Conservation (phyloP, 768 basidiomycete genomes). For the Serendipita vermifera region DNA sequence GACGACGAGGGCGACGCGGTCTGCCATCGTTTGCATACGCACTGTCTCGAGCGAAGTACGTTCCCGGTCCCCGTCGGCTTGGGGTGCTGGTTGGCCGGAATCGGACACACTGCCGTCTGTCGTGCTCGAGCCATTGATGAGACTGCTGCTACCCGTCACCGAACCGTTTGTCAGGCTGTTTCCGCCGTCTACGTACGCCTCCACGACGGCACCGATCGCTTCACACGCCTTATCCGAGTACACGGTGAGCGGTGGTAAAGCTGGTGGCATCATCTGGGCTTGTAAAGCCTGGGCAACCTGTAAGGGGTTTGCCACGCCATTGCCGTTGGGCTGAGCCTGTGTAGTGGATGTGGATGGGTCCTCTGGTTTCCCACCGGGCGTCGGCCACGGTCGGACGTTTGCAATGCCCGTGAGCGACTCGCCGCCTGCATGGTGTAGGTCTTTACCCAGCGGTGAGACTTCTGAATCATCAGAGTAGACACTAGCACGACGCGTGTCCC, state of each 20-base stretch:
- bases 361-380: conserved; percentile 19
- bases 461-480: conserved; percentile 74
- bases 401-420: conserved; percentile 24
- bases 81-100: background rate
- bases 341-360: background rate
- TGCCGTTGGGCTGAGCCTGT: background rate
- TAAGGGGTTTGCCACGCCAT: background rate
- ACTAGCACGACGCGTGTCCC: conserved; percentile 33
- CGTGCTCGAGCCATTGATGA: too few species aligned
- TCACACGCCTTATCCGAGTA: conserved; percentile 3
- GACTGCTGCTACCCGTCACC: too few species aligned
- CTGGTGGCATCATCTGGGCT: background rate
- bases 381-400: conserved; percentile 23
- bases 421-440: background rate
- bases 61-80: background rate
- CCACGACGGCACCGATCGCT: conserved; percentile 2
- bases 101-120: background rate
- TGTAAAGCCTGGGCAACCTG: background rate
- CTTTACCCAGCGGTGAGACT: conserved; percentile 37
- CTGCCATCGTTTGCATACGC: conserved; percentile 12
- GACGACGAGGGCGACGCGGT: conserved; percentile 15
- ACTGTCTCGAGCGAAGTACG: background rate
- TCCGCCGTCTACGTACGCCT: background rate
- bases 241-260: background rate
- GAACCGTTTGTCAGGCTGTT: background rate